Percentiles rank a stretch among this genome's conserved stretches.
Conservation (phyloP, 192 early-diverging fungal species). For the Ramicandelaber brevisporus region DNA sequence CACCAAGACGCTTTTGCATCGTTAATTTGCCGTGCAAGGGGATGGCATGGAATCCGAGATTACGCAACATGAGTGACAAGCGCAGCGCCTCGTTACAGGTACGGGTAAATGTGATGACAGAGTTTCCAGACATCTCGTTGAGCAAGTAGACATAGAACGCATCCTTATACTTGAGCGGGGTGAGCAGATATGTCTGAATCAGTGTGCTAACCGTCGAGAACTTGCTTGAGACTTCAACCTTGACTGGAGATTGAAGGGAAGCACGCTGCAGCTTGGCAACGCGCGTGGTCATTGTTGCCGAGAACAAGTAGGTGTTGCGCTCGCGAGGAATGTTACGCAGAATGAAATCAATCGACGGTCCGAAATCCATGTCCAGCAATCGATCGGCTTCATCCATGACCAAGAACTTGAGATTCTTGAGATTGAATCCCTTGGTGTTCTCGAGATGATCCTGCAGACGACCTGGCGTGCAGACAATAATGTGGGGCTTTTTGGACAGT, state of each 20-base stretch:
- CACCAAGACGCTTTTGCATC: constrained; percentile 79
- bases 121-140: constrained; percentile 78
- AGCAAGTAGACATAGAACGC: constrained; percentile 75
- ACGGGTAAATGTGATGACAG: constrained; percentile 78
- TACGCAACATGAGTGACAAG: constrained; percentile 64
- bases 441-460: constrained; percentile 88
- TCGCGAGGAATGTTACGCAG: constrained; percentile 78
- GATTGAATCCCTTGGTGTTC: constrained; percentile 92
- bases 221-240: constrained; percentile 86
- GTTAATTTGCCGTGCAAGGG: constrained; percentile 81
- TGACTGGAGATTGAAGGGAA: constrained; percentile 75
- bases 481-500: constrained; percentile 80
- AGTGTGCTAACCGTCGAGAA: constrained; percentile 86
- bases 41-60: constrained; percentile 82
- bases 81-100: constrained; percentile 73
- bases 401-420: constrained; percentile 76
- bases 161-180: constrained; percentile 92
- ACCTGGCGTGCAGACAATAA: constrained; percentile 88
- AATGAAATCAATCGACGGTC: constrained; percentile 88
- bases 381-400: constrained; percentile 88
- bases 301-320: constrained; percentile 80
- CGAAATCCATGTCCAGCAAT: constrained; percentile 84
- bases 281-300: constrained; percentile 96
- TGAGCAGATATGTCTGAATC: constrained; percentile 88
- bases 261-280: constrained; percentile 88